Conservation (phyloP, 192 early-diverging fungal species). For the Gonapodya prolifera region DNA sequence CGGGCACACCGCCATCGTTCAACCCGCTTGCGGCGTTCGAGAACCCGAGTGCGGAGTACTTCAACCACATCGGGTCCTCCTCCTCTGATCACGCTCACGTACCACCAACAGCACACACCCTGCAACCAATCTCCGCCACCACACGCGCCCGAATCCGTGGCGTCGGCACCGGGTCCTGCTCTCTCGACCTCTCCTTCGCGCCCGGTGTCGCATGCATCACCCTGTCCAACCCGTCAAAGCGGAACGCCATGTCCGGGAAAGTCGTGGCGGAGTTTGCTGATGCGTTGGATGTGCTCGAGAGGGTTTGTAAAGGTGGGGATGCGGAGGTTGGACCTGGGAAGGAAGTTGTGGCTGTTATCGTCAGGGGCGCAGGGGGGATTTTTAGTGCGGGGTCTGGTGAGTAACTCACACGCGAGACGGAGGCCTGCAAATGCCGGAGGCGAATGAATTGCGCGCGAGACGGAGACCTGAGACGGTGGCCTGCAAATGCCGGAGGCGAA, state of each 20-base stretch:
- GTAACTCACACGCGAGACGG: too few relatives aligned
- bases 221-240: conserved; percentile 26
- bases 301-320: background rate
- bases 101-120: too few relatives aligned
- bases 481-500: too few relatives aligned
- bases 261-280: conserved; percentile 51
- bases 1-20: too few relatives aligned
- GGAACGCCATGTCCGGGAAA: conserved; percentile 42
- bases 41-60: too few relatives aligned
- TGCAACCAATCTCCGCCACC: too few relatives aligned
- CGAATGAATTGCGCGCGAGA: too few relatives aligned
- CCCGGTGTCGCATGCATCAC: conserved; percentile 29
- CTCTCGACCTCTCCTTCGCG: conserved; percentile 17
- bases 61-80: too few relatives aligned
- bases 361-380: background rate
- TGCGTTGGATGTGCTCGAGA: conserved; percentile 30
- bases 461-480: too few relatives aligned
- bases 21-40: too few relatives aligned
- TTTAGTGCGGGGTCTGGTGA: background rate
- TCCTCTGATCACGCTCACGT: too few relatives aligned
- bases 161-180: conserved; percentile 25
- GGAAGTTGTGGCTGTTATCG: background rate
- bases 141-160: conserved; percentile 18
- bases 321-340: background rate
- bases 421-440: too few relatives aligned